phyloP scores from a whole-genome alignment of 2,329 filamentous ascomycete species.

The Botryotinia narcissicola region DNA sequence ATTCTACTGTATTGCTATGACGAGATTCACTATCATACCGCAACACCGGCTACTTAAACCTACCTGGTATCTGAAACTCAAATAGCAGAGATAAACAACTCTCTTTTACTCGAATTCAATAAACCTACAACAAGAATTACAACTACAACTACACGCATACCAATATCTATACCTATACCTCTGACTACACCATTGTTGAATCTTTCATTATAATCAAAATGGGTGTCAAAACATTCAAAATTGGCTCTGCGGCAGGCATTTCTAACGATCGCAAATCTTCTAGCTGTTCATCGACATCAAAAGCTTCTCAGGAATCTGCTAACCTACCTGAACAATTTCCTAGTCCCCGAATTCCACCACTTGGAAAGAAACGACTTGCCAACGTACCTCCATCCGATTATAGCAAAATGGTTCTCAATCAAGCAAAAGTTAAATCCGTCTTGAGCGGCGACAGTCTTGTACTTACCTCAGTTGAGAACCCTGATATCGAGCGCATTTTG shows the following conservation, averaged over 20 bases:
- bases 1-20: not conserved
- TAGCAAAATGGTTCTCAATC: slow-evolving; percentile 38
- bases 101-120: not conserved
- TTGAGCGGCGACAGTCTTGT: slow-evolving; percentile 91
- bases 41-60: not conserved
- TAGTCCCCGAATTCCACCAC: slow-evolving; percentile 28
- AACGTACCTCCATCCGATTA: slow-evolving; percentile 37
- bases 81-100: not conserved
- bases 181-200: not conserved
- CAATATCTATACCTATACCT: not conserved
- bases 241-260: slow-evolving; percentile 26
- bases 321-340: slow-evolving; percentile 41
- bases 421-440: slow-evolving; percentile 86
- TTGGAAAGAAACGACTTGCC: slow-evolving; percentile 27
- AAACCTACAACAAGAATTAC: not conserved
- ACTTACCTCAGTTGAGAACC: slow-evolving; percentile 77
- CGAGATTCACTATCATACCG: not conserved
- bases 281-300: slow-evolving; percentile 23
- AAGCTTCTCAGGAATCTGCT: slow-evolving; percentile 31
- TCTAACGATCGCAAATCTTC: slow-evolving; percentile 16
- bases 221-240: slow-evolving; percentile 31
- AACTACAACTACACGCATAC: not conserved
- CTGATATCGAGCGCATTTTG: slow-evolving; percentile 77
- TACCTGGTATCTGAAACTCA: not conserved
- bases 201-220: slow-evolving; percentile 22